A percentile compares a stretch with the other conserved stretches of the same genome.
Conservation (phyloP, 2,329 filamentous ascomycete species). For the Dendryphion nanum region DNA sequence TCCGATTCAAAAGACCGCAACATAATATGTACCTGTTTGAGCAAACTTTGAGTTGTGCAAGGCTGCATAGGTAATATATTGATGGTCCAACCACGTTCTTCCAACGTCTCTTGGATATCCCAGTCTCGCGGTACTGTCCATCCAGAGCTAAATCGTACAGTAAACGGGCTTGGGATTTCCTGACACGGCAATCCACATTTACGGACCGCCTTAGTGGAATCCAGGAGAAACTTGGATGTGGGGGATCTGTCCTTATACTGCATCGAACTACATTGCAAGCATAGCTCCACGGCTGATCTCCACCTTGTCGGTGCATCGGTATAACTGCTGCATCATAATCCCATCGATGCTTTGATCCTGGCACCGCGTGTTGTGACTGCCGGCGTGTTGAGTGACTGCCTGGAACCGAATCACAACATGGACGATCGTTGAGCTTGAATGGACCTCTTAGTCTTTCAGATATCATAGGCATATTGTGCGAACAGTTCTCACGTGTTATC, state of each 20-base stretch:
- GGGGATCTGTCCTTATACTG: slow-evolving; percentile 4
- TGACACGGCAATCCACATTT: not conserved
- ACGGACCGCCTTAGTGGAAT: not conserved
- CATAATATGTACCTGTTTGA: no score
- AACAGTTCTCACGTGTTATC: no score
- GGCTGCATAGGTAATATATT: not conserved
- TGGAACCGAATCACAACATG: slow-evolving; percentile 9
- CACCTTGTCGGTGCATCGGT: slow-evolving; percentile 1
- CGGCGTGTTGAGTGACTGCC: not conserved
- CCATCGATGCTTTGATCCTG: slow-evolving; percentile 1
- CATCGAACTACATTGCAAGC: not conserved
- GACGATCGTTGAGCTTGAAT: slow-evolving; percentile 4
- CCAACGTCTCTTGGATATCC: slow-evolving; percentile 1
- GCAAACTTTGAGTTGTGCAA: no score
- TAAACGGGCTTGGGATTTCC: not conserved
- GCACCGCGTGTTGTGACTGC: slow-evolving; percentile 1
- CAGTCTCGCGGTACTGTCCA: not conserved
- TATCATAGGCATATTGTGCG: no score
- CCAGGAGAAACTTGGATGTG: slow-evolving; percentile 3
- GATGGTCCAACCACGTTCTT: not conserved
- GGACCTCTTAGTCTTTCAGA: no score
- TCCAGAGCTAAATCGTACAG: not conserved
- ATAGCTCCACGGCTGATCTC: slow-evolving; percentile 7
- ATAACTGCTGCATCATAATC: not conserved
- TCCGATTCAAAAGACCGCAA: no score